Base-by-base conservation (phyloP, 2,329 filamentous ascomycete genomes). In the Ophiocordyceps camponoti-saundersi region DNA sequence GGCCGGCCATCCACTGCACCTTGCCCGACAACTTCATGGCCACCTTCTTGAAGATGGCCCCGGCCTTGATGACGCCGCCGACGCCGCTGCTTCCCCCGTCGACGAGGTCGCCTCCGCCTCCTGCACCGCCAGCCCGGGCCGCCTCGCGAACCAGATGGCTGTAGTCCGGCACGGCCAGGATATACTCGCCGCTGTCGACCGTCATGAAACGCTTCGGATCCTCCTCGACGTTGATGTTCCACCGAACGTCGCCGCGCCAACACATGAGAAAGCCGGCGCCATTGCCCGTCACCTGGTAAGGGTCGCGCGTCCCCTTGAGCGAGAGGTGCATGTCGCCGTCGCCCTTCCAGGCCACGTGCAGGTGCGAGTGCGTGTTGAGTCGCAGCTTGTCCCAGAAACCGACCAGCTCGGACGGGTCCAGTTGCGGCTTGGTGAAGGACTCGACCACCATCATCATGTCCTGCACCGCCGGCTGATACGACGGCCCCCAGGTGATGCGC, bases 401-500 rank as follows among this genome's bases (percentile, higher is more conserved):
- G 44, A 94, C 87, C 48, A 84, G 76, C 53, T 98, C 93, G 0
- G 92, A 96, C 1, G 85, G 83, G 61, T 98, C 93, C 26, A 95
- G 72, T 52, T 90, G 89, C 8, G 90, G 87, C 60, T 98, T 98
- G 1, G 90, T 95, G 61, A 98, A 96, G 2, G 85, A 90, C 64
- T 98, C 92, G 50, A 98, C 85, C 23, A 89, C 89, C 76, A 96
- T 95, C 92, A 98, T 98, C 84, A 96, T 95, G 59, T 98, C 93
- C 61, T 98, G 92, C 44, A 98, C 90, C 1, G 90, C 90, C 26
- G 93, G 92, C 58, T 98, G 93, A 58, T 96, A 98, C 2, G 89
- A 95, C 43, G 92, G 89, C 8, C 89, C 89, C 93, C 92, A 98
- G 0, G 90, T 95, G 46, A 98, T 90, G 42, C 85, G 80, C 0